Base-by-base conservation (phyloP, 2,329 filamentous ascomycete species). In the Stagonosporopsis cucurbitacearum region DNA sequence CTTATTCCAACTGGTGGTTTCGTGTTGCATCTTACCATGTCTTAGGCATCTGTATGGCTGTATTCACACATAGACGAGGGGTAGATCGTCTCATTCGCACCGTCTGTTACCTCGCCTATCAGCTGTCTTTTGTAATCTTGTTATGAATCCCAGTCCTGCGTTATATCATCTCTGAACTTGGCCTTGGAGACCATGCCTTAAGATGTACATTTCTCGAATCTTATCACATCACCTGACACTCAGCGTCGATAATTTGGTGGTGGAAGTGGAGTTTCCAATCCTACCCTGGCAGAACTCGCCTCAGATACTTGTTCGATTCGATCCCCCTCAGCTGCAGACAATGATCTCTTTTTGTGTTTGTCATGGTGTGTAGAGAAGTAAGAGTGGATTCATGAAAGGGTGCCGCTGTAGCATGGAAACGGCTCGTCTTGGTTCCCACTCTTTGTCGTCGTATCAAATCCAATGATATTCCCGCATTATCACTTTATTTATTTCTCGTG, bases 231-330 rank as follows among this genome's bases (percentile, higher is more conserved):
- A 39, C 44, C 44, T 35, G 39, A 44, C 28, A 48, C 17, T 1
- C 20, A 13, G 66, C 67, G 58, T 49, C 53, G 54, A 64, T 70
- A 63, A 66, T 70, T 70, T 68, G 69, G 60, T 45, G 67, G 67
- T 70, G 68, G 64, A 70, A 70, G 69, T 64, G 52, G 62, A 63
- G 67, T 66, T 69, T 70, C 66, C 67, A 66, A 70, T 63, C 50
- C 43, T 2, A 45, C 22, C 40, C 55, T 43, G 30, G 33, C 45
- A n/a, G 52, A 26, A 54, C 32, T 42, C 66, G 65, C 66, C 63
- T 63, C 44, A 64, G 67, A 63, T 55, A 53, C 63, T 66, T 47
- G 67, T 69, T 68, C 66, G 65, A 68, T 43, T 68, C 66, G 65
- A 68, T 43, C 67, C 65, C 50, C 64, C 63, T 52, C 61, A 55